Base-by-base conservation (phyloP, 2,329 filamentous ascomycete species). In the Penicillium sp. region DNA sequence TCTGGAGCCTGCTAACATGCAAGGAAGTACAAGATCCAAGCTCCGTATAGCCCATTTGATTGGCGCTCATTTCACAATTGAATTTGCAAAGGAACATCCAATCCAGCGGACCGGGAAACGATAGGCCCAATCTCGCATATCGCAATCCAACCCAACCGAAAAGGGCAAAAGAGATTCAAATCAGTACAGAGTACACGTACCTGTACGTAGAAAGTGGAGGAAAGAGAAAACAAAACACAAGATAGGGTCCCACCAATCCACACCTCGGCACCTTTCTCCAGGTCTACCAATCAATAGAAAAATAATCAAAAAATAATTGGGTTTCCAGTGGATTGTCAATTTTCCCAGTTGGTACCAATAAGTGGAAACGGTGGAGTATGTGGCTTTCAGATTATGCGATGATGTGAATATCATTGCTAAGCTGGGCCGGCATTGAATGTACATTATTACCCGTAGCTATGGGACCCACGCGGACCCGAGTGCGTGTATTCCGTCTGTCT, bases 401-500 rank as follows among this genome's bases (percentile, higher is more conserved):
- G 3, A 37, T 8, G 33, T 5, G 33, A 37, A n/a, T 22, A 40
- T 40, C 37, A 40, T 40, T 40, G 11, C 37, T 40, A 40, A 9
- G 9, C 9, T 20, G 18, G 37, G 37, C 8, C 18, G 22, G 18
- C 18, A 40, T 18, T 40, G 37, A 18, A 22, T 40, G 37, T 12
- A 40, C 37, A 40, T 40, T 37, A 37, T 37, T 40, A 9, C 37
- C 37, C 18, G 37, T 40, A 22, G 37, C 18, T 22, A 20, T 22
- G 18, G 25, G 49, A 51, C 27, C 40, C 40, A 44, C 47, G 27
- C 12, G n/a, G 31, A 37, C 33, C 33, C n/a, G 33, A 37, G 33
- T 37, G 15, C 33, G n/a, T 27, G 49, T 51, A 51, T 44, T 51
- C 41, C 37, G 48, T 22, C 14, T 37, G 49, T 51, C 45, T 33